These are phyloP conservation scores for Drechslera avenae DNA, from an alignment of 2,329 filamentous ascomycete species.

Conservation along the genomic window DNA sequence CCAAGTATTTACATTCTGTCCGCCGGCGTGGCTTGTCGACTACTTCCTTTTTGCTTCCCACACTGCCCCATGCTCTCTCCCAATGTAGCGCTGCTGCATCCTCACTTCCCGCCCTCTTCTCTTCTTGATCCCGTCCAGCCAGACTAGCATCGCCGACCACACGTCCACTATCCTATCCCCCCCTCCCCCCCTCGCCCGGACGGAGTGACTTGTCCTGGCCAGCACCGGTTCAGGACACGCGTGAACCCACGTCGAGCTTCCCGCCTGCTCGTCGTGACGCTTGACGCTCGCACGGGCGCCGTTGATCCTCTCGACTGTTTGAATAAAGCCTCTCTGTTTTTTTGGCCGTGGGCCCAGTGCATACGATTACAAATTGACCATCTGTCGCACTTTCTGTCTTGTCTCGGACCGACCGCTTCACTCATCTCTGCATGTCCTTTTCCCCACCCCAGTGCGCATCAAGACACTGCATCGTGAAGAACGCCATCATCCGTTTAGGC, in stretches of 20 bases:
- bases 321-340: slow-evolving; percentile 27
- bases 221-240: slow-evolving; percentile 28
- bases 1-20: slow-evolving; percentile 36
- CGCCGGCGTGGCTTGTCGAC: slow-evolving; percentile 42
- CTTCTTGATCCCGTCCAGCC: slow-evolving; percentile 23
- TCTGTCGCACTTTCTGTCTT: slow-evolving; percentile 43
- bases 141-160: slow-evolving; percentile 27
- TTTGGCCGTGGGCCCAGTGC: slow-evolving; percentile 29
- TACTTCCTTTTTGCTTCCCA: slow-evolving; percentile 39
- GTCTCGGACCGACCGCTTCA: slow-evolving; percentile 46
- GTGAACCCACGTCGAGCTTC: slow-evolving; percentile 25
- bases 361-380: slow-evolving; percentile 38
- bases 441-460: slow-evolving; percentile 36
- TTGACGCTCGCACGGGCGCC: slow-evolving; percentile 25
- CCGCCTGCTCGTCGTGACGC: slow-evolving; percentile 23
- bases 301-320: slow-evolving; percentile 20
- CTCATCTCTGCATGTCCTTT: slow-evolving; percentile 39
- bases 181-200: slow-evolving; percentile 20
- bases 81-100: slow-evolving; percentile 39
- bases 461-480: slow-evolving; percentile 32
- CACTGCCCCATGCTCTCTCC: slow-evolving; percentile 31
- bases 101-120: slow-evolving; percentile 26
- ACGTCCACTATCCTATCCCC: slow-evolving; percentile 36
- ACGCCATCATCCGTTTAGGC: slow-evolving; percentile 38
- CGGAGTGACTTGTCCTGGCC: slow-evolving; percentile 29